These are phyloP conservation scores for Plasmodium gonderi DNA, from an alignment of 169 alveolate genomes.

Conservation along the genomic window DNA sequence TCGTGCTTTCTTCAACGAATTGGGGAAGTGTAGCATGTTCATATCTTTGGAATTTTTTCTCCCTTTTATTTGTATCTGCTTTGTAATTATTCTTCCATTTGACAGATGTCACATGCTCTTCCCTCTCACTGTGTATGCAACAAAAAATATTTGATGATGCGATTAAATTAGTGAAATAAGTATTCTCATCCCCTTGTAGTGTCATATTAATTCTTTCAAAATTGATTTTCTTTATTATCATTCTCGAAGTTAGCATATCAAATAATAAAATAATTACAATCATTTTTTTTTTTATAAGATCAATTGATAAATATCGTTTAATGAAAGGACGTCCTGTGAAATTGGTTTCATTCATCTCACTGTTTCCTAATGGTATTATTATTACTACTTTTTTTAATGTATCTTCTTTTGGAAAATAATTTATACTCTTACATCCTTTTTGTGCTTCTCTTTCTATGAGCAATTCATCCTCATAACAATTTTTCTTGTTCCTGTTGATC, in stretches of 20 bases:
- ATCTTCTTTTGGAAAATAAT: background rate
- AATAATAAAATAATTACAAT: constrained; percentile 1
- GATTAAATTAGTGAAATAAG: background rate
- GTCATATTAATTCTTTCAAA: background rate
- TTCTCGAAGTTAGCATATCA: background rate
- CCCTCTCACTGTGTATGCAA: background rate
- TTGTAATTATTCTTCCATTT: background rate
- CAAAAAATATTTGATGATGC: background rate
- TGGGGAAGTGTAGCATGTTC: too few relatives aligned
- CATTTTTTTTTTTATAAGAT: background rate
- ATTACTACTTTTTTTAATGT: too few relatives aligned
- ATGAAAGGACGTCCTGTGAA: background rate
- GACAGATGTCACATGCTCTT: background rate
- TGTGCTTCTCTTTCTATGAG: background rate
- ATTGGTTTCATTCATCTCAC: background rate
- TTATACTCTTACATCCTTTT: background rate
- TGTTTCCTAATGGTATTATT: background rate
- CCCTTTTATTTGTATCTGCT: too few relatives aligned
- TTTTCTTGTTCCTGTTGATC: too few relatives aligned
- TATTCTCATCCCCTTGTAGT: background rate
- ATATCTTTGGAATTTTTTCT: too few relatives aligned
- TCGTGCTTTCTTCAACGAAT: background rate
- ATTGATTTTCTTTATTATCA: constrained; percentile 3
- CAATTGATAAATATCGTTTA: constrained; percentile 28
- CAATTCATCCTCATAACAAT: too few relatives aligned